Evolutionary conservation across 2,329 filamentous ascomycete species (phyloP).

Genomic region (Tolypocladium sp.): DNA sequence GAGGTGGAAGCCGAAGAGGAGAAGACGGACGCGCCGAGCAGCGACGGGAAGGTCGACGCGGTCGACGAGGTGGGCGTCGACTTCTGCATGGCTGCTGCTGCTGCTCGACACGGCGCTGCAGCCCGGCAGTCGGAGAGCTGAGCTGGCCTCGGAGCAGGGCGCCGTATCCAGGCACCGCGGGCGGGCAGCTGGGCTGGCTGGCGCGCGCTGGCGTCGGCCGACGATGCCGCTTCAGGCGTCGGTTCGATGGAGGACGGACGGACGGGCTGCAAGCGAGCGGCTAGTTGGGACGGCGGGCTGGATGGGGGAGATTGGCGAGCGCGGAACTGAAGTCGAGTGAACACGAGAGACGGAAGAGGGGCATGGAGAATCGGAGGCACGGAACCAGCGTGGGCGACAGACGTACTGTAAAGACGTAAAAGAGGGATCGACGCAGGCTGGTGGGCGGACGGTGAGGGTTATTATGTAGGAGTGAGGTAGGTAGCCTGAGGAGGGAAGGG

Average conservation of each 20-base stretch:
- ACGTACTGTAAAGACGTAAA: neutral
- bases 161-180: neutral
- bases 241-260: neutral
- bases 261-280: neutral
- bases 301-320: neutral
- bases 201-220: neutral
- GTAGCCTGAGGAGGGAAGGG: neutral
- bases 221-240: neutral
- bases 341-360: too few species aligned
- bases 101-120: neutral
- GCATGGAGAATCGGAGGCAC: neutral
- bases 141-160: neutral
- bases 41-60: constrained; percentile 21
- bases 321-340: neutral
- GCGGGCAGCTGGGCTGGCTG: neutral
- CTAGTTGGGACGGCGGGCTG: neutral
- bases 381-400: neutral
- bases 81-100: neutral
- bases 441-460: neutral
- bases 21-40: constrained; percentile 26
- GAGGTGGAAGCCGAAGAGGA: constrained; percentile 19
- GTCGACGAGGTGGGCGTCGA: constrained; percentile 1
- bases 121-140: too few species aligned
- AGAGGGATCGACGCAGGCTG: neutral
- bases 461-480: neutral